These are phyloP conservation scores for Thalassiosira profunda DNA, from an alignment of 108 stramenopile genomes.

Conservation along the genomic window DNA sequence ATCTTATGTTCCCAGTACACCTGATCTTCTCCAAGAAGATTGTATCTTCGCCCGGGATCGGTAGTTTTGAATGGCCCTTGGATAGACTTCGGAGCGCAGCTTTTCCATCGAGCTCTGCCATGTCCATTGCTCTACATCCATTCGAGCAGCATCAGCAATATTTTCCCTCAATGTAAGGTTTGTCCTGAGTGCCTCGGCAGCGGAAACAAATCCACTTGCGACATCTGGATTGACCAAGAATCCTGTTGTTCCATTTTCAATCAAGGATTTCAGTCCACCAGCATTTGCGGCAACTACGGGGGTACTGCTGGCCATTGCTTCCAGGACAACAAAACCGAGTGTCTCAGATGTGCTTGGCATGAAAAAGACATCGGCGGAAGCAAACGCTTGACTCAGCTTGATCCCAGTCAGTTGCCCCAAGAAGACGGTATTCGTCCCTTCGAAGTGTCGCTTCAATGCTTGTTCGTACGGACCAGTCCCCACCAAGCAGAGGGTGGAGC, in stretches of 20 bases:
- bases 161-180: not conserved
- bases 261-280: constrained; percentile 82
- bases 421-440: constrained; percentile 84
- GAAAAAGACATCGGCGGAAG: constrained; percentile 89
- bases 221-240: constrained; percentile 72
- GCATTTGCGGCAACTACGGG: constrained; percentile 86
- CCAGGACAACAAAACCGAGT: constrained; percentile 91
- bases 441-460: constrained; percentile 63
- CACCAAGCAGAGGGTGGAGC: constrained; percentile 63
- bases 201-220: constrained; percentile 44
- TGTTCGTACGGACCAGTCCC: constrained; percentile 79
- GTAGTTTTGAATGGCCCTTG: constrained; percentile 2
- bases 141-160: constrained; percentile 13
- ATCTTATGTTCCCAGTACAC: no score
- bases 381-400: constrained; percentile 78
- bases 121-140: constrained; percentile 1
- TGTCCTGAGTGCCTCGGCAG: not conserved
- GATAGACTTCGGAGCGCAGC: constrained; percentile 6
- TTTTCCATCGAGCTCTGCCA: constrained; percentile 10
- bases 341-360: constrained; percentile 94
- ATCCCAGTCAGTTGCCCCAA: constrained; percentile 75
- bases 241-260: constrained; percentile 75
- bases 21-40: no score
- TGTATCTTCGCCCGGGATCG: no score
- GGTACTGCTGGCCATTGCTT: constrained; percentile 92